Conservation (phyloP, 441 rosid genomes). For the Populus hybrid region DNA sequence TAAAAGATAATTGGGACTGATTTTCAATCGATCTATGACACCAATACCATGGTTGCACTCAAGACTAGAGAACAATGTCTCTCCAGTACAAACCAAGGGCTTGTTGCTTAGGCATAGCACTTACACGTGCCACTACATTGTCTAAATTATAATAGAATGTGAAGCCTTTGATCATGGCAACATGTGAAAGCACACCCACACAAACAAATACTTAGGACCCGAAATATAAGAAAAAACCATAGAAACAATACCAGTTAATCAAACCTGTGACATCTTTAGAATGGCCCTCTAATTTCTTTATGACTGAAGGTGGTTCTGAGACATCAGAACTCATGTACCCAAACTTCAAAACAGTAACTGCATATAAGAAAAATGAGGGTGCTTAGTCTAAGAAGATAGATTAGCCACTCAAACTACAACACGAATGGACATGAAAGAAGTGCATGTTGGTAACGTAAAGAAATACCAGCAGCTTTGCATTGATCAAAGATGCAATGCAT, state of each 20-base stretch:
- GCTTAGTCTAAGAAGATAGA: conserved; percentile 5
- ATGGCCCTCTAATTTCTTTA: conserved; percentile 71
- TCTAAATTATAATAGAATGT: neutral
- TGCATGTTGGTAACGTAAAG: neutral
- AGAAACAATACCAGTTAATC: conserved; percentile 70
- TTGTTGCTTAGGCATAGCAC: neutral
- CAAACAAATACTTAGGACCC: neutral
- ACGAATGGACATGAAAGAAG: neutral
- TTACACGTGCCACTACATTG: neutral
- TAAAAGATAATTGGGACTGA: neutral
- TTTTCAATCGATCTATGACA: neutral
- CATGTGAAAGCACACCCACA: neutral
- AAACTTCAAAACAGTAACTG: conserved; percentile 92
- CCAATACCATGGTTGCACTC: neutral
- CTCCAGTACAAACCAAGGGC: neutral
- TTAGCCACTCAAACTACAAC: conserved; percentile 4
- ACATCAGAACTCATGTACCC: conserved; percentile 95
- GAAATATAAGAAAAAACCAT: conserved; percentile 38
- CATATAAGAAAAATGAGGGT: conserved; percentile 1
- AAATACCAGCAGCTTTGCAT: conserved; percentile 88
- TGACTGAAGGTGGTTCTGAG: conserved; percentile 68
- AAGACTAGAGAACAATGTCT: neutral
- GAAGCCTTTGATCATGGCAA: neutral
- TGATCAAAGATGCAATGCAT: conserved; percentile 97
- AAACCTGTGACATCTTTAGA: conserved; percentile 99